Conservation (phyloP, 306 rosid species). For the Acmispon strigosus region DNA sequence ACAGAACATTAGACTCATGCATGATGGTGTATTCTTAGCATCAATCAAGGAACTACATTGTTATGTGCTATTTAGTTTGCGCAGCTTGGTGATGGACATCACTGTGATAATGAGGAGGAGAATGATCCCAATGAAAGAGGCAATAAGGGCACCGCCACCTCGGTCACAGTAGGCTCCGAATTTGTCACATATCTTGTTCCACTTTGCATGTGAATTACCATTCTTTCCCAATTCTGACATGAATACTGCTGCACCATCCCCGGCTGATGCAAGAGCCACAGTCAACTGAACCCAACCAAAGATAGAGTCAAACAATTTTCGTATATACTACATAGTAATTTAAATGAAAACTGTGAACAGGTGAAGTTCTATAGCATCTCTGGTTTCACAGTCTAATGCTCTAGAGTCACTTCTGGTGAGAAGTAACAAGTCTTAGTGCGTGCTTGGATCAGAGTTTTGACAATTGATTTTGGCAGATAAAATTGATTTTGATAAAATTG, state of each 20-base stretch:
- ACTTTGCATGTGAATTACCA: conserved; percentile 74
- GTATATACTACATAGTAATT: neutral
- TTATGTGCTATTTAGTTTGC: conserved; percentile 23
- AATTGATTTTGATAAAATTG: too few relatives aligned
- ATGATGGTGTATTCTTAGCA: neutral
- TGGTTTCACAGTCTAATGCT: too few relatives aligned
- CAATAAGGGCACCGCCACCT: conserved; percentile 50
- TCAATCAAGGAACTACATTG: neutral
- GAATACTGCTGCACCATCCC: conserved; percentile 72
- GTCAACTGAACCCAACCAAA: conserved; percentile 31
- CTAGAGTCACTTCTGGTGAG: too few relatives aligned
- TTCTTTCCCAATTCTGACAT: conserved; percentile 79
- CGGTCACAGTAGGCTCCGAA: conserved; percentile 47
- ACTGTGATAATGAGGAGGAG: conserved; percentile 42
- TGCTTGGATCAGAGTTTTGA: too few relatives aligned
- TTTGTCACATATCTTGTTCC: conserved; percentile 86
- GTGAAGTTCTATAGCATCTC: too few relatives aligned
- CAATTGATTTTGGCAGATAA: too few relatives aligned
- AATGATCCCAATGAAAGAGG: conserved; percentile 56
- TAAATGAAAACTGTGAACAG: neutral
- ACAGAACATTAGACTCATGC: neutral
- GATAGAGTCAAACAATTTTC: neutral
- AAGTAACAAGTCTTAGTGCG: too few relatives aligned
- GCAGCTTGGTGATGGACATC: conserved; percentile 58
- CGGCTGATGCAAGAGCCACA: conserved; percentile 48